These are phyloP conservation scores for Aureobasidium sp. DNA, from an alignment of 2,329 filamentous ascomycete species.

Conservation along the genomic window DNA sequence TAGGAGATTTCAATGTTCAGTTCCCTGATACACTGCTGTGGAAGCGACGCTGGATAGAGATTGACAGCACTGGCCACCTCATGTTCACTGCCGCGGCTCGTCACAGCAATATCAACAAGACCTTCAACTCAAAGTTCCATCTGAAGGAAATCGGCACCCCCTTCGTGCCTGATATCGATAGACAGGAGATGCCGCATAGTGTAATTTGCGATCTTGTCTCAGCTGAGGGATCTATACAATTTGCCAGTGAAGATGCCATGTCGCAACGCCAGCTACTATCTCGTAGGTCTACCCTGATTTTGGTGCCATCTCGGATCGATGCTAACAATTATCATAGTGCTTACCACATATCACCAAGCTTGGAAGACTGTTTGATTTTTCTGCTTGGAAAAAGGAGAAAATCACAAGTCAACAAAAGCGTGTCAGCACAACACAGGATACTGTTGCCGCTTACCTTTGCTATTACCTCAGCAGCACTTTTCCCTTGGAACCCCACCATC, in stretches of 20 bases:
- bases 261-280: constrained; percentile 47
- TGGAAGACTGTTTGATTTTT: constrained; percentile 9
- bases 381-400: background rate
- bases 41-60: constrained; percentile 84
- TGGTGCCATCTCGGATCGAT: background rate
- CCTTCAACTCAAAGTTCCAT: constrained; percentile 71
- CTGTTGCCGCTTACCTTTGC: background rate
- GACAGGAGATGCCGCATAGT: constrained; percentile 88
- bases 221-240: constrained; percentile 50
- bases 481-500: background rate
- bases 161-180: constrained; percentile 78
- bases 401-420: background rate
- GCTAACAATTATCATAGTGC: constrained; percentile 17
- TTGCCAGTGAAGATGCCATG: constrained; percentile 52
- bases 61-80: constrained; percentile 77
- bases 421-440: background rate
- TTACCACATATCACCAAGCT: constrained; percentile 23
- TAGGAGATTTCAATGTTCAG: constrained; percentile 92
- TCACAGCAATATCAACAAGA: constrained; percentile 43
- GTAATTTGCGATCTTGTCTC: constrained; percentile 57
- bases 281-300: constrained; percentile 33
- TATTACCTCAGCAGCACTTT: background rate
- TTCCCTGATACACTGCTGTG: constrained; percentile 94
- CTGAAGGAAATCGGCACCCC: constrained; percentile 75
- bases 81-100: constrained; percentile 67